phyloP scores from a whole-genome alignment of 2,329 filamentous ascomycete species.

The Penicillium sumatraense region DNA sequence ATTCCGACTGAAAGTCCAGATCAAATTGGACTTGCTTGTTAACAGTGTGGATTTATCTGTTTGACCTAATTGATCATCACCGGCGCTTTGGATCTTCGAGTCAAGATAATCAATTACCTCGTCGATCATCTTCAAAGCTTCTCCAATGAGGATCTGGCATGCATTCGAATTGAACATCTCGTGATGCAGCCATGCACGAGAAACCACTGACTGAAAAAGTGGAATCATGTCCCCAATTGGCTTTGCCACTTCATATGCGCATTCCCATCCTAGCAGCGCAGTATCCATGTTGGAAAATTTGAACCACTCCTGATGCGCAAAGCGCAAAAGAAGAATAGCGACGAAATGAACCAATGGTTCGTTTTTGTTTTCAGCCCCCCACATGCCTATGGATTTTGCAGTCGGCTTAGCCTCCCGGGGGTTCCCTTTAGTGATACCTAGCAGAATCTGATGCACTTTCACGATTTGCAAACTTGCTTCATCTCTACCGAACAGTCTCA shows the following conservation, averaged over 20 bases:
- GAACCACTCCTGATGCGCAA: slow-evolving; percentile 26
- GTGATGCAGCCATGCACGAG: slow-evolving; percentile 18
- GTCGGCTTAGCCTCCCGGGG: slow-evolving; percentile 4
- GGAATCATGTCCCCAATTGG: slow-evolving; percentile 18
- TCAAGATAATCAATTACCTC: slow-evolving; percentile 12
- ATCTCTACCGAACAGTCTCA: slow-evolving; percentile 21
- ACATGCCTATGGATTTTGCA: slow-evolving; percentile 22
- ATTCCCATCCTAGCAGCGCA: slow-evolving; percentile 23
- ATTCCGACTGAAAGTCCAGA: slow-evolving; percentile 14
- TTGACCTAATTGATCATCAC: slow-evolving; percentile 12
- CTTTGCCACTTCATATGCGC: slow-evolving; percentile 21
- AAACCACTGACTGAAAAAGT: slow-evolving; percentile 21
- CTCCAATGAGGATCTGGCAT: slow-evolving; percentile 12
- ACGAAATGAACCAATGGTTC: slow-evolving; percentile 22
- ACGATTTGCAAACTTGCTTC: slow-evolving; percentile 23
- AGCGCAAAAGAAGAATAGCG: slow-evolving; percentile 20
- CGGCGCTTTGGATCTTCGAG: slow-evolving; percentile 3
- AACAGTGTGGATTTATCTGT: slow-evolving; percentile 11
- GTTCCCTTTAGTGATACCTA: slow-evolving; percentile 21
- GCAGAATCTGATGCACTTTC: slow-evolving; percentile 24
- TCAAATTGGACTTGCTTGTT: slow-evolving; percentile 16
- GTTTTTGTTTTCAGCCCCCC: slow-evolving; percentile 22
- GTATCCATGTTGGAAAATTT: slow-evolving; percentile 25
- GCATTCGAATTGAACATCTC: slow-evolving; percentile 22
- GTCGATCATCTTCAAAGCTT: slow-evolving; percentile 24